phyloP scores from a whole-genome alignment of 306 rosid species.

The Adenanthera pavonina region DNA sequence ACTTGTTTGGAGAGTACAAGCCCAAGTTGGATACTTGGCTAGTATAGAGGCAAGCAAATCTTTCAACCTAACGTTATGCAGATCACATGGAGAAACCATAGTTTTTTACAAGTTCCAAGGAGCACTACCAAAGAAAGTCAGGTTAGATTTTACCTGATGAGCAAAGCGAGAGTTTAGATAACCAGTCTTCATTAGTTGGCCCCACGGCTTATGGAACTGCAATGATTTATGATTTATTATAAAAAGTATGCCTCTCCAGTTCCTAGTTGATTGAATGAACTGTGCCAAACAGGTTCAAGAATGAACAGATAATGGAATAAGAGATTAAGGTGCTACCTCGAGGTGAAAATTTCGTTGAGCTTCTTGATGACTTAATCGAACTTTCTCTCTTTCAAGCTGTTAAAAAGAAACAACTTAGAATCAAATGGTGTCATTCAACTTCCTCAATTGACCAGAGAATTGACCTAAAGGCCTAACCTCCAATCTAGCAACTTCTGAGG shows the following conservation, averaged over 20 bases:
- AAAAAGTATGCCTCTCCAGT: slow-evolving; percentile 1
- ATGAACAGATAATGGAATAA: not conserved
- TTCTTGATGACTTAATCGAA: slow-evolving; percentile 58
- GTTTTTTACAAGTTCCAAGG: not conserved
- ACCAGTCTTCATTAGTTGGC: slow-evolving; percentile 82
- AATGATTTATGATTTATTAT: slow-evolving; percentile 16
- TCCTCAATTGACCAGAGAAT: not conserved
- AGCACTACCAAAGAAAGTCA: not conserved
- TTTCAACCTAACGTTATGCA: slow-evolving; percentile 59
- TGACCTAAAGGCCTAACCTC: slow-evolving; percentile 56
- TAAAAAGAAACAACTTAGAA: slow-evolving; percentile 14
- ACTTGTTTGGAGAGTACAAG: slow-evolving; percentile 69
- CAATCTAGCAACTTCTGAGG: slow-evolving; percentile 42
- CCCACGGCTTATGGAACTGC: slow-evolving; percentile 75
- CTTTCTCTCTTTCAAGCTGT: slow-evolving; percentile 52
- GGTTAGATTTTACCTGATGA: slow-evolving; percentile 58
- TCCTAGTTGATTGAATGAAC: not conserved
- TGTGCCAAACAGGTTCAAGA: not conserved
- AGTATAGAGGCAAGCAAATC: slow-evolving; percentile 84
- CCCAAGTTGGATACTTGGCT: slow-evolving; percentile 74
- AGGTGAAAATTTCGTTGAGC: slow-evolving; percentile 61
- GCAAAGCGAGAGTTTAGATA: slow-evolving; percentile 78
- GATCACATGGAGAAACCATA: not conserved
- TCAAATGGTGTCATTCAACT: not conserved
- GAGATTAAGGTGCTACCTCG: slow-evolving; percentile 41